A percentile compares a stretch with the other conserved stretches of the same genome.
Evolutionary conservation across 805 yeast species (phyloP).

Genomic region (Danielia oregonensis): DNA sequence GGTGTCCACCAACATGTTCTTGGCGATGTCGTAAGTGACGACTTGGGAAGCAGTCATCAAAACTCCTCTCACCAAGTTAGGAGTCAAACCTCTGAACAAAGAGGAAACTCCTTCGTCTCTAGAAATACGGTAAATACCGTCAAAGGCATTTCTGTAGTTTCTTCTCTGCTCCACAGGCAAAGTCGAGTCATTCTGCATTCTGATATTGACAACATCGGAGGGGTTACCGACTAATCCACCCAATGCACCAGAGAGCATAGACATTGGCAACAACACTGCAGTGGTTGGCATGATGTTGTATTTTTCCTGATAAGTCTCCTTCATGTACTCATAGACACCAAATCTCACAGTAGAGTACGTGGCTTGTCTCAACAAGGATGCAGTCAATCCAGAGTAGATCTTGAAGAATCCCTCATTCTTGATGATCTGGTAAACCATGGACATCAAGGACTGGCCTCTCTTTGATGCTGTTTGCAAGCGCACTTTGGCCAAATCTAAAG

Average conservation of each 20-base stretch:
- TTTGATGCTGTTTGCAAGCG: constrained; percentile 73
- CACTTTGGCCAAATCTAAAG: constrained; percentile 83
- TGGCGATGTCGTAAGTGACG: constrained; percentile 79
- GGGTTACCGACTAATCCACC: constrained; percentile 90
- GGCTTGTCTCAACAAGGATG: constrained; percentile 79
- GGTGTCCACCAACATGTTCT: constrained; percentile 50
- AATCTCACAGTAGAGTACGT: constrained; percentile 85
- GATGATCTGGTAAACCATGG: constrained; percentile 59
- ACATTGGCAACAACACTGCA: constrained; percentile 60
- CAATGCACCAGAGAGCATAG: constrained; percentile 80
- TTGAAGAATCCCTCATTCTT: constrained; percentile 64
- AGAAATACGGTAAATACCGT: constrained; percentile 62
- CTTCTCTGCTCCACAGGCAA: constrained; percentile 63
- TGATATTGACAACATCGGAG: constrained; percentile 78
- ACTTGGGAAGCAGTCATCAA: constrained; percentile 90
- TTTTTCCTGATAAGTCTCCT: constrained; percentile 44
- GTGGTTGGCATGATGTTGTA: constrained; percentile 51
- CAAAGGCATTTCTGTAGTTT: constrained; percentile 72
- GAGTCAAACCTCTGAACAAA: constrained; percentile 69
- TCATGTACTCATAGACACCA: constrained; percentile 78
- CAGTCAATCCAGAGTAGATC: constrained; percentile 78
- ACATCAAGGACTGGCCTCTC: constrained; percentile 60
- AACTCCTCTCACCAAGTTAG: constrained; percentile 76
- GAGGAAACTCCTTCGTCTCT: constrained; percentile 58
- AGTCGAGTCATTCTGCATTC: constrained; percentile 87